A percentile compares a stretch with the other conserved stretches of the same genome.
phyloP scores from a whole-genome alignment of 495 filamentous ascomycete genomes.

The Penicillium cosmopolitanum region DNA sequence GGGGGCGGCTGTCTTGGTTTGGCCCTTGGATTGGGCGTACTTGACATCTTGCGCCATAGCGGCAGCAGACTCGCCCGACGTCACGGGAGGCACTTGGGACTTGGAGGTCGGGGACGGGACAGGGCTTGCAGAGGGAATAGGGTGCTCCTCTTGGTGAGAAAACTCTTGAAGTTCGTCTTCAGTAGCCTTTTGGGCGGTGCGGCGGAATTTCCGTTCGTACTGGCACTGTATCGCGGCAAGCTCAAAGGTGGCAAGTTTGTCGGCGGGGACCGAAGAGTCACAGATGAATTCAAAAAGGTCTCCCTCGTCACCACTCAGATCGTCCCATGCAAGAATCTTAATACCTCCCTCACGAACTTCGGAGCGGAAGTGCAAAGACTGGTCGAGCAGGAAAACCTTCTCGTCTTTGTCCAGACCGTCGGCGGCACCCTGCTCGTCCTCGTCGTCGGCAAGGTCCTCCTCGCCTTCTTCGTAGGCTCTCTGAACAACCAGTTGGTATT shows the following conservation, averaged over 20 bases:
- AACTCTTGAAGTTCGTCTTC: constrained; percentile 81
- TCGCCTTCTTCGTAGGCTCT: constrained; percentile 97
- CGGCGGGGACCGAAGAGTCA: constrained; percentile 68
- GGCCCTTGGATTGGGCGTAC: constrained; percentile 47
- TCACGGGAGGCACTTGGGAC: background rate
- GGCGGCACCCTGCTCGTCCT: constrained; percentile 76
- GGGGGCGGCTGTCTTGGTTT: constrained; percentile 34
- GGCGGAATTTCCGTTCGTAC: constrained; percentile 92
- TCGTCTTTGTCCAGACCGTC: constrained; percentile 84
- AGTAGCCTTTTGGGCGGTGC: constrained; percentile 75
- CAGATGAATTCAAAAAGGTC: constrained; percentile 98
- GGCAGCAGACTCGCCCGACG: constrained; percentile 40
- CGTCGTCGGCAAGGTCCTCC: constrained; percentile 83
- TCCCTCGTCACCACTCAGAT: constrained; percentile 88
- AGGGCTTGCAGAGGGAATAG: constrained; percentile 82
- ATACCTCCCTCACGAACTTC: constrained; percentile 76
- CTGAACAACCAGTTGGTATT: constrained; percentile 96
- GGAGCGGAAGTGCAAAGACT: constrained; percentile 83
- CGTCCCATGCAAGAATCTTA: constrained; percentile 90
- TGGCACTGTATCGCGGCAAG: constrained; percentile 88
- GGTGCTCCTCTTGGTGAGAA: constrained; percentile 74
- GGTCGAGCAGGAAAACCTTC: constrained; percentile 93
- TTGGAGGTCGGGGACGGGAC: constrained; percentile 65
- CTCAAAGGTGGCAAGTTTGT: constrained; percentile 79
- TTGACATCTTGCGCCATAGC: constrained; percentile 52